Base-by-base conservation (phyloP, 768 basidiomycete species). In the Dacryopinax primogenitus region DNA sequence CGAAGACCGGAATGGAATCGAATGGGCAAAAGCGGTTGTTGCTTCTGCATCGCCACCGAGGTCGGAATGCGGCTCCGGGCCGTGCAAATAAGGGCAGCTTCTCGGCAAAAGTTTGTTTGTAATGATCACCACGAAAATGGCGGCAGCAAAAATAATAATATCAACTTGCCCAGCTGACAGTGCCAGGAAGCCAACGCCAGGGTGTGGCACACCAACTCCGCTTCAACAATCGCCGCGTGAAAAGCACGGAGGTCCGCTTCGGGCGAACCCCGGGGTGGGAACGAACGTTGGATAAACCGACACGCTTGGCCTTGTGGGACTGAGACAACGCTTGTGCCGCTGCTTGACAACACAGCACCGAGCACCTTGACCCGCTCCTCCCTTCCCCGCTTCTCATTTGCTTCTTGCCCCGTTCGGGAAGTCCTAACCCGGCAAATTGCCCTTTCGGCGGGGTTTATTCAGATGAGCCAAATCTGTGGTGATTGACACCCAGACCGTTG, bases 281-380 rank as follows among this genome's bases (percentile, higher is more conserved):
- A 44, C 41, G 41, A 44, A 44, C 41, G 41, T 44, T n/a, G n/a
- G n/a, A n/a, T n/a, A n/a, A n/a, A n/a, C n/a, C n/a, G n/a, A n/a
- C n/a, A n/a, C n/a, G n/a, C n/a, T n/a, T n/a, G n/a, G 4, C 18
- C 7, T 44, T 44, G 41, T 44, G 41, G 41, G 41, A 18, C 18
- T 44, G 41, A 44, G 41, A 44, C 41, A 44, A 18, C 41, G 41
- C 41, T 44, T 44, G 41, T 44, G 41, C 41, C 41, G 41, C 41
- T 44, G 41, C 41, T 44, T 44, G 41, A 44, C 41, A 18, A 44
- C 41, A 23, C 41, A n/a, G 41, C 41, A 18, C 41, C 41, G 41
- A 44, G 9, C 36, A 37, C 18, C 41, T 44, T 44, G 18, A 23
- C 16, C 4, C 41, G 18, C 36, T 9, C 7, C 41, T 23, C 41